Conservation (phyloP, 441 rosid species). For the Gossypium davidsonii region DNA sequence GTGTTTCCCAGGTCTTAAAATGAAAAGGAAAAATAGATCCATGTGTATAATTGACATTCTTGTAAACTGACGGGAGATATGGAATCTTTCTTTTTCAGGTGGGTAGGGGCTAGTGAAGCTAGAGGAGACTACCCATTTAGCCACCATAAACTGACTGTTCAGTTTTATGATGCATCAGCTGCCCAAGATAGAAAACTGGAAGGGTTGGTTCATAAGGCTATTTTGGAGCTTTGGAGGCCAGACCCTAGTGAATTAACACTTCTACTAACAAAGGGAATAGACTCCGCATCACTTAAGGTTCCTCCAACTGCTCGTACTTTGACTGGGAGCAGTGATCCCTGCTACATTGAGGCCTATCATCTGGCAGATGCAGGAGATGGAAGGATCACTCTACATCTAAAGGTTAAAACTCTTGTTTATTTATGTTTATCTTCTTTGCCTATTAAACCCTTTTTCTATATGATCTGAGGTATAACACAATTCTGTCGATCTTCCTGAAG, state of each 20-base stretch:
- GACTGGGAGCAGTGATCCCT: conserved; percentile 96
- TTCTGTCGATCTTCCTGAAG: neutral
- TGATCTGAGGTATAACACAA: neutral
- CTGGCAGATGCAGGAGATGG: conserved; percentile 96
- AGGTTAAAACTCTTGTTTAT: conserved; percentile 40
- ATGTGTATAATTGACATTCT: neutral
- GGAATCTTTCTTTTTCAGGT: conserved; percentile 47
- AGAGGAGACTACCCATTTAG: conserved; percentile 99
- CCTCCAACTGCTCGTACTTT: conserved; percentile 77
- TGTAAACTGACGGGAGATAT: conserved; percentile 13
- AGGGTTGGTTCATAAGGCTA: conserved; percentile 93
- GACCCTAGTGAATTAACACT: conserved; percentile 81
- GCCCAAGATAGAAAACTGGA: conserved; percentile 98
- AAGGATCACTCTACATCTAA: conserved; percentile 81
- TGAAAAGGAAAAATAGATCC: neutral
- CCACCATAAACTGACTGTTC: conserved; percentile 96
- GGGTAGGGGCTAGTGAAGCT: conserved; percentile 96
- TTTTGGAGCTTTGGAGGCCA: conserved; percentile 99
- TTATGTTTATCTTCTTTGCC: neutral
- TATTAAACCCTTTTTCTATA: neutral
- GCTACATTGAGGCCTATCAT: conserved; percentile 94
- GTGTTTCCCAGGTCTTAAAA: neutral
- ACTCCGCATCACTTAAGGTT: conserved; percentile 67
- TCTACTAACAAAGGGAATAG: conserved; percentile 72
- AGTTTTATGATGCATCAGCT: conserved; percentile 94